phyloP scores from a whole-genome alignment of 257 asterid species.

The Solanum gracilifrons region DNA sequence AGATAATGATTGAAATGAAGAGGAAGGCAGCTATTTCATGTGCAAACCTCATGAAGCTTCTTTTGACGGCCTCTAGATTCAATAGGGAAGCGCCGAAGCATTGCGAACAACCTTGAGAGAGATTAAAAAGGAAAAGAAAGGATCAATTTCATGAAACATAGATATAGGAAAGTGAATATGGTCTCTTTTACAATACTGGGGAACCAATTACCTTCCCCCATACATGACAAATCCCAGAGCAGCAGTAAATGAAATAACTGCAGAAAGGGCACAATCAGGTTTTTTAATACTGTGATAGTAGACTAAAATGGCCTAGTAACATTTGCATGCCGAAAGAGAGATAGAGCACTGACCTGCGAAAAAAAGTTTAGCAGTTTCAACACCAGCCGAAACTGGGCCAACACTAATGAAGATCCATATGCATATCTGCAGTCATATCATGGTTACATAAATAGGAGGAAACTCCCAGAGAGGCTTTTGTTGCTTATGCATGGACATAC shows the following conservation, averaged over 20 bases:
- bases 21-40: neutral
- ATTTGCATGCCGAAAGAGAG: neutral
- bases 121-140: neutral
- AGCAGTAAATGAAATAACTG: slow-evolving; percentile 28
- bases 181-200: neutral
- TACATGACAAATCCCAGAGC: slow-evolving; percentile 29
- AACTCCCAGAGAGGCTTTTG: neutral
- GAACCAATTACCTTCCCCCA: slow-evolving; percentile 28
- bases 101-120: slow-evolving; percentile 16
- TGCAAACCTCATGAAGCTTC: slow-evolving; percentile 31
- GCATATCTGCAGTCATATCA: slow-evolving; percentile 6
- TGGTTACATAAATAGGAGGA: neutral
- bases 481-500: neutral
- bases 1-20: neutral
- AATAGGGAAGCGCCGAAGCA: slow-evolving; percentile 30
- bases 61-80: slow-evolving; percentile 27
- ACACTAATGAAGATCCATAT: slow-evolving; percentile 18
- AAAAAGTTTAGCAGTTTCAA: slow-evolving; percentile 14
- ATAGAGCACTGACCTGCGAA: slow-evolving; percentile 9
- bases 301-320: neutral
- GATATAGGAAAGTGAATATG: neutral
- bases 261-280: slow-evolving; percentile 4
- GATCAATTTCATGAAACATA: neutral
- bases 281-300: neutral
- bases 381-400: slow-evolving; percentile 12